Conservation (phyloP, 345 rosid species). For the Murraya koenigii region DNA sequence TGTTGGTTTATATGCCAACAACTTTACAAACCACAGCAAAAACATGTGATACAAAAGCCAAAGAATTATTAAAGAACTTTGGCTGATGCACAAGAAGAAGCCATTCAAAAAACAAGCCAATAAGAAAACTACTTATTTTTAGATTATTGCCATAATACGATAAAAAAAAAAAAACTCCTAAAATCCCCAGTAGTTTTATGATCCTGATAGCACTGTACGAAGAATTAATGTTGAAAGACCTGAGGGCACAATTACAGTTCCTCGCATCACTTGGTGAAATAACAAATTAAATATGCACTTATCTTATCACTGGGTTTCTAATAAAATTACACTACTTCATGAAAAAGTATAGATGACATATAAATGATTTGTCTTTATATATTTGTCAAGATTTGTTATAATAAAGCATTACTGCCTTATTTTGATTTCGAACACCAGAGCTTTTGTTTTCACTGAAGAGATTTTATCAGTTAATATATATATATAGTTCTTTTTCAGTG, state of each 20-base stretch:
- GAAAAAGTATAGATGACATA: background rate
- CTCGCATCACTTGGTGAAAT: no score
- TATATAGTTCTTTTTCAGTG: no score
- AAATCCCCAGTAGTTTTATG: background rate
- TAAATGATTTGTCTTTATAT: background rate
- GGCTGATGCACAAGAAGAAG: background rate
- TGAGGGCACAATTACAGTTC: conserved; percentile 21
- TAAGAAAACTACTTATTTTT: no score
- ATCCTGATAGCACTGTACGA: background rate
- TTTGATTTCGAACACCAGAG: no score
- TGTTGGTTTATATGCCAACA: background rate
- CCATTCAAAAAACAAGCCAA: background rate
- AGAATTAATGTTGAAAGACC: conserved; percentile 8
- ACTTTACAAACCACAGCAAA: background rate
- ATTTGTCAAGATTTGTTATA: background rate
- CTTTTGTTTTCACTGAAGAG: no score
- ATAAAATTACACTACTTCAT: background rate
- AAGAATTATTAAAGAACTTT: background rate
- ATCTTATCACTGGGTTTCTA: background rate
- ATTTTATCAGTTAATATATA: no score
- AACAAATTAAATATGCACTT: background rate
- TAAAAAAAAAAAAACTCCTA: no score
- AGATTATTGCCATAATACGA: no score
- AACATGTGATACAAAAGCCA: conserved; percentile 16
- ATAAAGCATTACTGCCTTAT: no score